Evolutionary conservation across 108 stramenopile species (phyloP).

Genomic region (Fistulifera pelliculosa): DNA sequence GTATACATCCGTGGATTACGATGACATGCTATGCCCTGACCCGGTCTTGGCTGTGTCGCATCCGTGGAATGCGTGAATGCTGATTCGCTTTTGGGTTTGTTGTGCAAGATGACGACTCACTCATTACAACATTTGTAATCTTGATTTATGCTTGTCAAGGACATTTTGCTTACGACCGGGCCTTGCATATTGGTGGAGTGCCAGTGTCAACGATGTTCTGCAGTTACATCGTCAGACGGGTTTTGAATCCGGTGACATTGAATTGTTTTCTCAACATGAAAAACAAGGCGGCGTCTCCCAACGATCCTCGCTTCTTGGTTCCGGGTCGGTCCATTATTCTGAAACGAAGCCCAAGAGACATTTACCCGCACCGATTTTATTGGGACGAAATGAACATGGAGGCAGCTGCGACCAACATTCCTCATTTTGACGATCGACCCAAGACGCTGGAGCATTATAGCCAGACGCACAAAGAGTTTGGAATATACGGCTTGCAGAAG

Average conservation of each 20-base stretch:
- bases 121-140: constrained; percentile 13
- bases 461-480: constrained; percentile 35
- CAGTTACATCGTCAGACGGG: constrained; percentile 32
- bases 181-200: constrained; percentile 59
- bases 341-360: constrained; percentile 48
- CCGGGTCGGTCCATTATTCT: constrained; percentile 54
- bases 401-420: constrained; percentile 56
- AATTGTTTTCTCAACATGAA: background rate
- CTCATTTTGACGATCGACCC: constrained; percentile 52
- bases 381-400: constrained; percentile 41
- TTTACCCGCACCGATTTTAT: constrained; percentile 60
- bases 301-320: constrained; percentile 9
- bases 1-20: constrained; percentile 57
- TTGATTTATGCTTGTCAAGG: constrained; percentile 2
- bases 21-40: constrained; percentile 49
- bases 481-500: constrained; percentile 39
- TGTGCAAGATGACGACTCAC: no score
- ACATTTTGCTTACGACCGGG: constrained; percentile 48
- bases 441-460: constrained; percentile 45
- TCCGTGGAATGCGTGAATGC: constrained; percentile 13
- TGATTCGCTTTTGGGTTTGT: no score
- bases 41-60: constrained; percentile 12
- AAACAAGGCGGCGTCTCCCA: constrained; percentile 4
- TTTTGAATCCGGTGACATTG: constrained; percentile 36
- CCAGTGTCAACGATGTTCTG: constrained; percentile 37